Evolutionary conservation across 257 asterid genomes (phyloP), one percentile per base, ranked within the genome.

Genomic region (Mitragyna speciosa): DNA sequence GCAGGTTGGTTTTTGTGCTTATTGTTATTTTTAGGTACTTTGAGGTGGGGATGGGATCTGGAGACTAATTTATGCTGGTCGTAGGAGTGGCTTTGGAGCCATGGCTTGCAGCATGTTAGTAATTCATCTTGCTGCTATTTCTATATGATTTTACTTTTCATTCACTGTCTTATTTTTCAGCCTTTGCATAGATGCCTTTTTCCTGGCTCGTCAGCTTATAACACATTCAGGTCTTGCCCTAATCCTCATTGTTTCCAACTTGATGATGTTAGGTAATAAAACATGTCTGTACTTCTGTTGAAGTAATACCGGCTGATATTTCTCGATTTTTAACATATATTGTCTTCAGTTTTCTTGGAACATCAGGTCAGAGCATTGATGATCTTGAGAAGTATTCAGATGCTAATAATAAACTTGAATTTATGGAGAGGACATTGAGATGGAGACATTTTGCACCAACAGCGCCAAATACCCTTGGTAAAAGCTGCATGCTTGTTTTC

Each of bases 381-480:
- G 97, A 96, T 85, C 97, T 94, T 83, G 92, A 86, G 85, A 91
- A 88, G 83, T 94, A 96, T 88, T 89, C 97, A 59, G 91, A 92
- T 76, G 98, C 95, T 24, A 78, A 84, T 66, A 85, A 81, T 83
- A 90, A 82, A 83, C 84, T 92, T 76, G 97, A 83, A 73, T 94
- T 91, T 81, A 73, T 96, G 91, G 99, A 94, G 86, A 90, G 99
- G 90, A 94, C 97, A 59, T 78, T 96, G 89, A 88, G 91, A 90
- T 96, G 99, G 98, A 90, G 99, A 82, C 99, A 94, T 88, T 73
- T 96, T 54, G 98, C 98, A 83, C 99, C 99, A 75, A 91, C 99
- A 12, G 93, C 98, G 61, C 98, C 98, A 63, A 96, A 91, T 79
- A 96, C 99, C 78, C 96, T 96, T 83, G 99, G 99, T 94, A 80